Conservation (phyloP, 768 basidiomycete genomes). For the Floccularia luteovirens region DNA sequence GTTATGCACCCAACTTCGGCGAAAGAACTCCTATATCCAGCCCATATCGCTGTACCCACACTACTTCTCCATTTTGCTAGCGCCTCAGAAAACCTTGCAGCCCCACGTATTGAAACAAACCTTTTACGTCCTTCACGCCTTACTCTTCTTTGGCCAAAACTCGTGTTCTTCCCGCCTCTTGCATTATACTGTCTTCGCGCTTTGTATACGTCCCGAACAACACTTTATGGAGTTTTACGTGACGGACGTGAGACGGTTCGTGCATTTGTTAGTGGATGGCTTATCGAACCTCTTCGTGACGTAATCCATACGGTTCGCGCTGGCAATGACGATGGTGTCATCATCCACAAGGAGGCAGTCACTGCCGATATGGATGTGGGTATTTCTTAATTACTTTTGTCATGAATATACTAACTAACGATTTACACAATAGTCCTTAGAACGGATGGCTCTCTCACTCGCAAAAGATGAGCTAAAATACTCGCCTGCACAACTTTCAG, state of each 20-base stretch:
- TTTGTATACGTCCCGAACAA: constrained; percentile 52
- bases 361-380: constrained; percentile 77
- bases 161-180: constrained; percentile 71
- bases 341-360: constrained; percentile 78
- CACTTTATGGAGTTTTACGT: constrained; percentile 43
- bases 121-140: constrained; percentile 65
- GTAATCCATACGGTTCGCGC: constrained; percentile 79
- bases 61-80: constrained; percentile 18
- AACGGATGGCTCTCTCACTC: constrained; percentile 86
- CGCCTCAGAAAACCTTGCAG: constrained; percentile 19
- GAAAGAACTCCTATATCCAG: constrained; percentile 14
- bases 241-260: constrained; percentile 60
- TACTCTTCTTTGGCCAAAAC: constrained; percentile 73
- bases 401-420: constrained; percentile 1
- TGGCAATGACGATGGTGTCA: constrained; percentile 66
- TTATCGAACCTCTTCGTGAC: constrained; percentile 78
- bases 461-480: constrained; percentile 77
- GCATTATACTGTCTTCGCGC: constrained; percentile 40
- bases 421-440: constrained; percentile 55
- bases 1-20: neutral
- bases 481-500: constrained; percentile 51
- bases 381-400: constrained; percentile 1
- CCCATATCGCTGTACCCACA: constrained; percentile 16
- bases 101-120: too few relatives aligned
- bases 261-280: constrained; percentile 77